Evolutionary conservation across 768 basidiomycete species (phyloP).

Genomic region (Rhodotorula diobovata): DNA sequence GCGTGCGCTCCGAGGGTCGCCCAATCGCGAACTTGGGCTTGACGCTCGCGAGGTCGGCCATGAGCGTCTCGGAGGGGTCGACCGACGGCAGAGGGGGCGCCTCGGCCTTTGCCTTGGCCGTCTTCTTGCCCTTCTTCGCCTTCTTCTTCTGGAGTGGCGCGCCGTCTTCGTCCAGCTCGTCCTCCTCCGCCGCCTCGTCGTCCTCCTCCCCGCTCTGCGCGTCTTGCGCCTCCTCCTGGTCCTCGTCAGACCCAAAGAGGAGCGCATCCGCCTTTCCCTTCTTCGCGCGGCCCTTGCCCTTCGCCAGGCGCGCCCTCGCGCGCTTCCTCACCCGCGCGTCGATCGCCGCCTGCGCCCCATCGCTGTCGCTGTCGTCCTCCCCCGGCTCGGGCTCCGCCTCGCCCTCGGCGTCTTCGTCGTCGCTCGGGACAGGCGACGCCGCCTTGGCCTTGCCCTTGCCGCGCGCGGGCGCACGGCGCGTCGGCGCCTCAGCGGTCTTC

Average conservation of each 20-base stretch:
- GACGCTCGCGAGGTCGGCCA: constrained; percentile 27
- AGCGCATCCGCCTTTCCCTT: neutral
- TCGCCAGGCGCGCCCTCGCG: neutral
- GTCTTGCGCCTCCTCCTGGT: neutral
- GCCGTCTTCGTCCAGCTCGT: neutral
- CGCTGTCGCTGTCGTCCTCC: too few species aligned
- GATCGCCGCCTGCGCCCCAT: too few species aligned
- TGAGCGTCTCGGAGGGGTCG: constrained; percentile 27
- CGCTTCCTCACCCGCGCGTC: neutral
- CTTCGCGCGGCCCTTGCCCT: too few species aligned
- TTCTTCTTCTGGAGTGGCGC: neutral
- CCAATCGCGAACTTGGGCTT: constrained; percentile 3
- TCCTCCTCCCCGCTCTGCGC: neutral
- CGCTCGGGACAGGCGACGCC: too few species aligned
- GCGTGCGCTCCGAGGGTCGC: constrained; percentile 18
- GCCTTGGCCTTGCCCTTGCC: neutral
- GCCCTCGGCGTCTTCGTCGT: neutral
- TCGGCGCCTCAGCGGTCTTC: too few species aligned
- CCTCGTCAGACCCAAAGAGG: neutral
- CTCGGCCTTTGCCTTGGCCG: neutral
- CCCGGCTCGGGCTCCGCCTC: neutral
- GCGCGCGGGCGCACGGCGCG: too few species aligned
- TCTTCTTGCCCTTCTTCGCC: neutral
- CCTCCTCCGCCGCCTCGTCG: neutral
- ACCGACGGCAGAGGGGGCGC: constrained; percentile 6